These are phyloP conservation scores for Musa beccarii DNA, from an alignment of 176 grass and related monocot genomes.

Conservation along the genomic window DNA sequence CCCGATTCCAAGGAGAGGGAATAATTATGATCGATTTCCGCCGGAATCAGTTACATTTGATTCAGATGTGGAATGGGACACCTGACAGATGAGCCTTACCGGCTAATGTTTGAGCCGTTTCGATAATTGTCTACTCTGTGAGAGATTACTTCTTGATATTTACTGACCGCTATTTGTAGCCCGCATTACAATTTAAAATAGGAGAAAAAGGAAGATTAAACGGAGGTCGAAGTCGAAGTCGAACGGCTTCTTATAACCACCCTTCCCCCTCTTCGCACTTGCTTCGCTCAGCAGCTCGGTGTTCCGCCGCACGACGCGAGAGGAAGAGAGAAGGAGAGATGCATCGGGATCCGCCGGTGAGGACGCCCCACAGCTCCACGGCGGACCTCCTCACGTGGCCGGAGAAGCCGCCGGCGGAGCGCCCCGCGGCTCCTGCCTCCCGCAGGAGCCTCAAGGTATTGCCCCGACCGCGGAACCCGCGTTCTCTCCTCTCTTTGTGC, in stretches of 20 bases:
- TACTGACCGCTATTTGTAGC: too few relatives aligned
- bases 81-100: too few relatives aligned
- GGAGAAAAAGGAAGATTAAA: too few relatives aligned
- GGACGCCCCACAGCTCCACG: constrained; percentile 63
- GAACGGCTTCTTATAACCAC: neutral
- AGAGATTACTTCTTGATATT: too few relatives aligned
- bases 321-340: neutral
- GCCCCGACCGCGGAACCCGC: neutral
- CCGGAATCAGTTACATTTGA: too few relatives aligned
- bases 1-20: too few relatives aligned
- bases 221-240: too few relatives aligned
- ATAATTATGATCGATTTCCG: too few relatives aligned
- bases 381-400: constrained; percentile 80
- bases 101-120: too few relatives aligned
- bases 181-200: too few relatives aligned
- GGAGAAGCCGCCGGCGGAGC: constrained; percentile 18
- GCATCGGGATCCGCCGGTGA: constrained; percentile 40
- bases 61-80: too few relatives aligned
- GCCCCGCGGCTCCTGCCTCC: constrained; percentile 33
- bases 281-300: neutral
- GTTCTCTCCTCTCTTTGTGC: neutral
- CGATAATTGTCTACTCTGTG: too few relatives aligned
- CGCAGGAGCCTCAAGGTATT: constrained; percentile 39
- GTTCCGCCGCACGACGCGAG: neutral
- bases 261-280: neutral